Evolutionary conservation across 2,329 filamentous ascomycete genomes (phyloP), one percentile per base, ranked within the genome.

Genomic region (Fusarium camptoceras): DNA sequence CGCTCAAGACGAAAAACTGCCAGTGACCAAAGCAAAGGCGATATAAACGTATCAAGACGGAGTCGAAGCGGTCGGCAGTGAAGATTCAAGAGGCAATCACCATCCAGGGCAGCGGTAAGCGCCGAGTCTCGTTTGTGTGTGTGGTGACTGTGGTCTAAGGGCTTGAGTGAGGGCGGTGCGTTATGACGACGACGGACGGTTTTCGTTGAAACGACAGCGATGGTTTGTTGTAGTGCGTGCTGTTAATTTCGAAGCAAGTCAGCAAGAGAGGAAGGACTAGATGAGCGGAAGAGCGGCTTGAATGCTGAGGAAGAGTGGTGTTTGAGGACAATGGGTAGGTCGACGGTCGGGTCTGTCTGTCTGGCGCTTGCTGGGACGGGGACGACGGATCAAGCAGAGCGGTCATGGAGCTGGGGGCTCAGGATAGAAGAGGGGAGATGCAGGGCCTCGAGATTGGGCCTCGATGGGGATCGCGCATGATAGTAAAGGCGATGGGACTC

Each of bases 391-490:
- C 68, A 74, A 67, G 58, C 62, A 66, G 66, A 73, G 64, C 59
- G 66, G 71, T 55, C 64, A 54, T 71, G 60, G 54, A 66, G 53
- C 60, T 65, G 50, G 51, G 63, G 61, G 64, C 70, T 67, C 64
- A 62, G 68, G 70, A 73, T 53, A 58, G 72, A 64, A 66, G 71
- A 72, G 70, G 70, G 65, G 66, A 71, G 59, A 69, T 63, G 55
- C 58, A 66, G 68, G 61, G 63, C 70, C 64, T 66, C 59, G 58
- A 76, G 66, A 76, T 74, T 72, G 67, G 67, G 71, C 69, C 67
- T 62, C 64, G 64, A 67, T 63, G 56, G 69, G 71, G 79, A 81
- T 82, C 77, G 81, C 81, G 76, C 76, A 79, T 64, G 74, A 69
- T 59, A 66, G 76, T 68, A 75, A 73, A 76, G 68, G 68, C 72